A percentile compares a stretch with the other conserved stretches of the same genome.
Evolutionary conservation across 352 stramenopile species (phyloP).

Genomic region (Globisporangium viniferum): DNA sequence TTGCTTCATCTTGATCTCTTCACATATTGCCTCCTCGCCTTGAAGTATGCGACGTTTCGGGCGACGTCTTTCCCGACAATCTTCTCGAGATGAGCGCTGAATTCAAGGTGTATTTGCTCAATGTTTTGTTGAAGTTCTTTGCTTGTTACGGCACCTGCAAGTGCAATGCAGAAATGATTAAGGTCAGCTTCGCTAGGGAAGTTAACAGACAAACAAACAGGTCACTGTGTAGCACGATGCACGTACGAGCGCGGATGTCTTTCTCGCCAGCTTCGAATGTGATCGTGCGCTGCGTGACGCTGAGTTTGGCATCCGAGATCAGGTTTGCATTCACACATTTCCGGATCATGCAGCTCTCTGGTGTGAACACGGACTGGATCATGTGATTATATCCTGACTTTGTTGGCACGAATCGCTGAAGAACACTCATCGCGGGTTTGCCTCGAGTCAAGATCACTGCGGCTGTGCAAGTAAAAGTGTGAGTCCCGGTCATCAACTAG

Average conservation of each 20-base stretch:
- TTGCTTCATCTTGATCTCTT: neutral
- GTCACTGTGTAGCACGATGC: neutral
- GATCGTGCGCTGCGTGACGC: constrained; percentile 39
- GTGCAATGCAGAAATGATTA: constrained; percentile 13
- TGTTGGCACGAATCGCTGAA: constrained; percentile 66
- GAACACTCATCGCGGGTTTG: constrained; percentile 49
- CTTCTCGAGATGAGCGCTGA: constrained; percentile 51
- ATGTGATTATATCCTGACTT: constrained; percentile 72
- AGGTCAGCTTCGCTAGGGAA: neutral
- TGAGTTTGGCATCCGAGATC: constrained; percentile 32
- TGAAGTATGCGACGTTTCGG: constrained; percentile 64
- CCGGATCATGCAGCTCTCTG: constrained; percentile 48
- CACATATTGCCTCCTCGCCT: constrained; percentile 26
- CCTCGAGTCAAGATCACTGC: constrained; percentile 41
- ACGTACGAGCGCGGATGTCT: constrained; percentile 43
- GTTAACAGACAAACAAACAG: neutral
- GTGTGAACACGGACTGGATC: constrained; percentile 60
- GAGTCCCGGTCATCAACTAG: neutral
- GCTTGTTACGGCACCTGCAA: constrained; percentile 47
- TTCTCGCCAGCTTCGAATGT: constrained; percentile 60
- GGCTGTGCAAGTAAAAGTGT: constrained; percentile 8
- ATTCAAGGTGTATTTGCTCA: constrained; percentile 55
- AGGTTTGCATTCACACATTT: constrained; percentile 68
- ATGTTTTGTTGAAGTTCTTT: constrained; percentile 43
- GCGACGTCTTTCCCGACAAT: constrained; percentile 62